Evolutionary conservation across 176 grass and related monocot genomes (phyloP).

Genomic region (Chrysopogon serrulatus): DNA sequence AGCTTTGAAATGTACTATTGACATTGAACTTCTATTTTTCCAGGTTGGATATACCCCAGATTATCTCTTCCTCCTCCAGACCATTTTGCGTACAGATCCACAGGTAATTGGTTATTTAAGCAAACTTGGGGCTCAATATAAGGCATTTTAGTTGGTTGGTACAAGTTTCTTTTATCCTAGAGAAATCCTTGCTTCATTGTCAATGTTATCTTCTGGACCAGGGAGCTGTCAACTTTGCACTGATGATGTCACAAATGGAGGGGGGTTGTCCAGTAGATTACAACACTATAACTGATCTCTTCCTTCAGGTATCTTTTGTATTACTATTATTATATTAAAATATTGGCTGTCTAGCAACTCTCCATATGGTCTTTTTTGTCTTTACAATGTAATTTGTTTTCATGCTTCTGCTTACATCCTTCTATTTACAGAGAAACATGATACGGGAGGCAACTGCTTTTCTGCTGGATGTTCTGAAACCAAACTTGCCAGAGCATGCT

Average conservation of each 20-base stretch:
- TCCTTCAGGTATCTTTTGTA: constrained; percentile 67
- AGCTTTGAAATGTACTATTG: too few relatives aligned
- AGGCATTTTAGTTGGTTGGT: too few relatives aligned
- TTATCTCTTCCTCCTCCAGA: constrained; percentile 95
- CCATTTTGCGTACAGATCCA: constrained; percentile 86
- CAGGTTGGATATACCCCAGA: constrained; percentile 95
- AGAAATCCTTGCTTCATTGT: constrained; percentile 2
- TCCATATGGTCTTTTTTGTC: background rate
- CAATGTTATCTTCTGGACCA: constrained; percentile 20
- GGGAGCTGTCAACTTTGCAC: constrained; percentile 97
- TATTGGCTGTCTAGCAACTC: background rate
- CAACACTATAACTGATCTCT: constrained; percentile 94
- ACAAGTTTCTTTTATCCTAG: too few relatives aligned
- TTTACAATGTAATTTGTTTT: background rate
- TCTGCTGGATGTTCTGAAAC: constrained; percentile 90
- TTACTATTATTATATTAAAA: too few relatives aligned
- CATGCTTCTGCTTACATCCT: background rate
- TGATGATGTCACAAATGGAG: constrained; percentile 99
- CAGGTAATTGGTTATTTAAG: constrained; percentile 59
- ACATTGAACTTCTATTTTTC: constrained; percentile 15
- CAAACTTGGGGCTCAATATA: too few relatives aligned
- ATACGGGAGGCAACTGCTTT: constrained; percentile 91
- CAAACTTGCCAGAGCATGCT: constrained; percentile 84
- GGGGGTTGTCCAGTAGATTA: constrained; percentile 89
- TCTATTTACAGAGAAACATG: constrained; percentile 63